Evolutionary conservation across 202 grass and related monocot genomes (phyloP).

Genomic region (Schoenoplectus triqueter): DNA sequence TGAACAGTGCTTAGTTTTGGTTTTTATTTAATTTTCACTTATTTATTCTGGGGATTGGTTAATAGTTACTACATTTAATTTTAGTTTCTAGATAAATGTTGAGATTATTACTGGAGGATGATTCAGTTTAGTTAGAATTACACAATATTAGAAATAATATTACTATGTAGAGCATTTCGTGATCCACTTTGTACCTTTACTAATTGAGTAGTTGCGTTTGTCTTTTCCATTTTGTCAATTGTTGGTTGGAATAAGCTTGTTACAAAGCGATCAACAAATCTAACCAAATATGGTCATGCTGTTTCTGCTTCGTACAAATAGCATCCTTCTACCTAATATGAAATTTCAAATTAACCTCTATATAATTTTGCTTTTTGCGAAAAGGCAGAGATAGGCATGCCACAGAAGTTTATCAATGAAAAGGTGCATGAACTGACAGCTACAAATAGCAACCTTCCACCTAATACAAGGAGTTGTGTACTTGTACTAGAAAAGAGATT

Average conservation of each 20-base stretch:
- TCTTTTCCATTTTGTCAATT: slow-evolving; percentile 22
- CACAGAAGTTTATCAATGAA: neutral
- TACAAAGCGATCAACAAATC: neutral
- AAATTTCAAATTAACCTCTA: neutral
- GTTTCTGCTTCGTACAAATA: neutral
- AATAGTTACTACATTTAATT: neutral
- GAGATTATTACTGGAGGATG: neutral
- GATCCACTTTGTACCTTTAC: neutral
- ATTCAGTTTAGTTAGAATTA: slow-evolving; percentile 17
- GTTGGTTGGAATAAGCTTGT: neutral
- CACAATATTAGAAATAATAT: neutral
- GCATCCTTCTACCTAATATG: neutral
- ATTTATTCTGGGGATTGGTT: slow-evolving; percentile 20
- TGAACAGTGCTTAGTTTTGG: slow-evolving; percentile 39
- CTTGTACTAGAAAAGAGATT: neutral
- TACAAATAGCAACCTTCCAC: neutral
- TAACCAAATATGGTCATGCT: neutral
- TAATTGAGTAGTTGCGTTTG: neutral
- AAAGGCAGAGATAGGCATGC: neutral
- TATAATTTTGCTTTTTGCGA: neutral
- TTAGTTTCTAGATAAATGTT: neutral
- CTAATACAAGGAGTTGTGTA: neutral
- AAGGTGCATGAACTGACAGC: neutral
- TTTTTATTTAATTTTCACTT: slow-evolving; percentile 26
- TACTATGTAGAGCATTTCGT: neutral